Conservation (phyloP, 2,329 filamentous ascomycete species). For the Stemphylium lycopersici region DNA sequence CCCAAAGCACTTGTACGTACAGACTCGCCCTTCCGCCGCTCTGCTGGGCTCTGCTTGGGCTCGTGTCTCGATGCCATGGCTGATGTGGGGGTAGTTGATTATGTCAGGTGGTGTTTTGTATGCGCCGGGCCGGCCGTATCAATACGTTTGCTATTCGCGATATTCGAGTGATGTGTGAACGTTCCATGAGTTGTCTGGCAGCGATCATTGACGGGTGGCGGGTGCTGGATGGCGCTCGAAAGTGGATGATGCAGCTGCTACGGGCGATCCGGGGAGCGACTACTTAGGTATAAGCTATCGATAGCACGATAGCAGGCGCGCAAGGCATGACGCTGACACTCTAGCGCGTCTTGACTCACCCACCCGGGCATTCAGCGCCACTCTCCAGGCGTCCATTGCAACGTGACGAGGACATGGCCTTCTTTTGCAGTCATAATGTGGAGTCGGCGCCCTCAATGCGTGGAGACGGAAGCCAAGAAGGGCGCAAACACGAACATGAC, state of each 20-base stretch:
- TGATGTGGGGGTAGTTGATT: slow-evolving; percentile 8
- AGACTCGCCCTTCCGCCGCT: slow-evolving; percentile 85
- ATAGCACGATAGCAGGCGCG: slow-evolving; percentile 20
- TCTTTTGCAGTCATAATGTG: slow-evolving; percentile 2
- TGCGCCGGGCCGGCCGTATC: slow-evolving; percentile 28
- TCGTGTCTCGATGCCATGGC: slow-evolving; percentile 47
- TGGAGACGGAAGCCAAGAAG: slow-evolving; percentile 14
- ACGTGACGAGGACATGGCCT: not conserved
- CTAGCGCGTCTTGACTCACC: slow-evolving; percentile 24
- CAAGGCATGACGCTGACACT: slow-evolving; percentile 18
- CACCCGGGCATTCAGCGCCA: not conserved
- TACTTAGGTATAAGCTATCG: slow-evolving; percentile 28
- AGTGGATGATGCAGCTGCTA: slow-evolving; percentile 12
- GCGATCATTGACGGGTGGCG: slow-evolving; percentile 38
- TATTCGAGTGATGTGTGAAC: slow-evolving; percentile 28
- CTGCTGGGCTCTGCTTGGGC: slow-evolving; percentile 70
- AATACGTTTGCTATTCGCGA: slow-evolving; percentile 29
- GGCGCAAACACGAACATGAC: slow-evolving; percentile 30
- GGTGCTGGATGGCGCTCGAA: slow-evolving; percentile 23
- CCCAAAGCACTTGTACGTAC: slow-evolving; percentile 56
- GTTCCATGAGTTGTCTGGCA: slow-evolving; percentile 43
- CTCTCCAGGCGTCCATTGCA: not conserved
- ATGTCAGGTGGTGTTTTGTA: slow-evolving; percentile 29
- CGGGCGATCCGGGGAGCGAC: slow-evolving; percentile 15
- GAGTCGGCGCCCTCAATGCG: slow-evolving; percentile 11